A percentile compares a stretch with the other conserved stretches of the same genome.
These are phyloP conservation scores for Populus trichocarpa DNA, from an alignment of 441 rosid species.

Conservation along the genomic window DNA sequence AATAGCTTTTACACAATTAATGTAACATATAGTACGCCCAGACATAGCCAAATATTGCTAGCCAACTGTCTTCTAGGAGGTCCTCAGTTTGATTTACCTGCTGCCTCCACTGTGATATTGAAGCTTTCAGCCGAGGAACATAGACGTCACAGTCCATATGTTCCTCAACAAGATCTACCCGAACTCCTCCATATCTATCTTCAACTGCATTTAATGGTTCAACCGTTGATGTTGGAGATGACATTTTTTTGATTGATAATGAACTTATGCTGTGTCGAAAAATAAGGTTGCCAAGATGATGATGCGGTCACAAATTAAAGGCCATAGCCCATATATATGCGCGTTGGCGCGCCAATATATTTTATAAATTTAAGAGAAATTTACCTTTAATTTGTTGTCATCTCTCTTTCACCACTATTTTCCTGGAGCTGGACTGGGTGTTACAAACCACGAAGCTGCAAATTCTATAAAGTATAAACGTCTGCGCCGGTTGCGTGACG, in stretches of 20 bases:
- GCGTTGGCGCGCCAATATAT: too few species aligned
- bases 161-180: slow-evolving; percentile 18
- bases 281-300: too few species aligned
- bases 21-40: not conserved
- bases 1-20: too few species aligned
- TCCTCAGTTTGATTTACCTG: slow-evolving; percentile 21
- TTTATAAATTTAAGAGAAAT: too few species aligned
- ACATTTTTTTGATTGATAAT: not conserved
- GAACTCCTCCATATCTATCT: slow-evolving; percentile 35
- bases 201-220: slow-evolving; percentile 25
- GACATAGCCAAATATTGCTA: not conserved
- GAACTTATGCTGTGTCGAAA: not conserved
- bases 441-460: too few species aligned
- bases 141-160: slow-evolving; percentile 24
- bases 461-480: too few species aligned
- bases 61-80: not conserved
- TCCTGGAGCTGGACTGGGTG: too few species aligned
- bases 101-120: slow-evolving; percentile 33
- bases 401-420: too few species aligned
- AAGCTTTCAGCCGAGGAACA: slow-evolving; percentile 32
- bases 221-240: not conserved
- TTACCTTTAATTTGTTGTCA: not conserved
- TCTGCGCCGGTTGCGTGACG: too few species aligned
- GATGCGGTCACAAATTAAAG: too few species aligned
- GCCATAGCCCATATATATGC: not conserved